Conservation (phyloP, 768 basidiomycete species). For the Tulasnella sp. region DNA sequence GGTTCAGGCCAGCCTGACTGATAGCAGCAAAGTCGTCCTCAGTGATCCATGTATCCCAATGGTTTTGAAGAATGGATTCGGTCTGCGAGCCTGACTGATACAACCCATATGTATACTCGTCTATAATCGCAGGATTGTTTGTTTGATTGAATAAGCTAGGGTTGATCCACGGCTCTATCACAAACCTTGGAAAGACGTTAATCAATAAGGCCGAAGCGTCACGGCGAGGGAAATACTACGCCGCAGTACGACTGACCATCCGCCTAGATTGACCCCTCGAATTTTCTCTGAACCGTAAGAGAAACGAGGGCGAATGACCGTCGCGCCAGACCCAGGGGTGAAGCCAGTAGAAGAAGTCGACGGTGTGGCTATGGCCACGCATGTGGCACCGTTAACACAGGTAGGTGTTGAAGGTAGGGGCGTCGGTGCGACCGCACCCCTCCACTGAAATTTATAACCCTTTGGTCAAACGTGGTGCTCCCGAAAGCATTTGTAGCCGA, state of each 20-base stretch:
- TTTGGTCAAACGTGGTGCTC: too few relatives aligned
- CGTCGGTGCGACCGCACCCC: background rate
- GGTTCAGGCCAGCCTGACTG: conserved; percentile 54
- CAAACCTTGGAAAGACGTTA: background rate
- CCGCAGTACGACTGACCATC: conserved; percentile 17
- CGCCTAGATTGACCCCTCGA: conserved; percentile 20
- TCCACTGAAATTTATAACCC: background rate
- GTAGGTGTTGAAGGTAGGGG: background rate
- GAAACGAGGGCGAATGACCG: conserved; percentile 13
- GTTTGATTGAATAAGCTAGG: conserved; percentile 16
- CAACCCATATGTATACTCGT: conserved; percentile 14
- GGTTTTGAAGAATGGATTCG: conserved; percentile 28
- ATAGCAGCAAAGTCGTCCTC: conserved; percentile 62
- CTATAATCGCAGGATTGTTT: conserved; percentile 20
- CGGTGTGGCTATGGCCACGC: background rate
- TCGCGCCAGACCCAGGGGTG: background rate
- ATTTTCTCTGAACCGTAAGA: conserved; percentile 16
- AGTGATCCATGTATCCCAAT: conserved; percentile 57
- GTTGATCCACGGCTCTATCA: conserved; percentile 17
- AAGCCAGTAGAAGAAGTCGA: background rate
- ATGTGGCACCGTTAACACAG: background rate
- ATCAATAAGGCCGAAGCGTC: too few relatives aligned
- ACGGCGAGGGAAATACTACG: background rate
- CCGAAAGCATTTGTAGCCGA: too few relatives aligned
- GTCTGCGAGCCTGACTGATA: conserved; percentile 4